Base-by-base conservation (phyloP, 2,329 filamentous ascomycete genomes). In the Huntiella bhutanensis region DNA sequence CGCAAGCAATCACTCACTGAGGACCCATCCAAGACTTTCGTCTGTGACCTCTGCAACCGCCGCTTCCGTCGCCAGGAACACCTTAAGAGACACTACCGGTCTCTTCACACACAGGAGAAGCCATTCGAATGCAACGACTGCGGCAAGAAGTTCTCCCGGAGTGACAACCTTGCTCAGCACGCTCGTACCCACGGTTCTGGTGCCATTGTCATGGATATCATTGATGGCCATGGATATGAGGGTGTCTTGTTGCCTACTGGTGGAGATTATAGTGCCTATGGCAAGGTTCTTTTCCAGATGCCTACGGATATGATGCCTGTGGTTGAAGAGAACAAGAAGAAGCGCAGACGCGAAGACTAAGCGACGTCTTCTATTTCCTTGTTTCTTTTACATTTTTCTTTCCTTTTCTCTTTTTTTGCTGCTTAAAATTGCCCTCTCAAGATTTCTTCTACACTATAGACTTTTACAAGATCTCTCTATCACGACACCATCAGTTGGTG, bases 1-100 rank as follows among this genome's bases (percentile, higher is more conserved):
- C 87, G 91, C 64, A 98, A 98, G 77, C 91, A 98, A 67, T 96
- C 91, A 1, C 66, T 96, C 55, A 96, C 91, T 4, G 91, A 96
- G 58, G 91, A 98, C 57, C 91, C 91, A 1, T 92, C 85, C 57
- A 98, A 98, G 78, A 95, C 87, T 0, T 98, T 96, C 53, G 84
- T 94, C 51, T 98, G 91, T 67, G 86, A 87, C 48, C 74, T 95
- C 16, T 98, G 91, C 78, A 88, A 85, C 57, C 86, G 91, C 53
- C 84, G 91, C 51, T 98, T 98, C 80, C 82, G 91, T 52, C 84
- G 91, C 52, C 91, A 98, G 65, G 91, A 98, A 64, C 91, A 98
- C 59, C 76, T 98, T 51, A 98, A 98, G 77, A 83, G 91, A 52
- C 91, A 98, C 70, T 94, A 94, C 71, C 80, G 91, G 55, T 96